These are phyloP conservation scores for Cupressus sempervirens DNA, from an alignment of 75 land plant genomes.

Conservation along the genomic window DNA sequence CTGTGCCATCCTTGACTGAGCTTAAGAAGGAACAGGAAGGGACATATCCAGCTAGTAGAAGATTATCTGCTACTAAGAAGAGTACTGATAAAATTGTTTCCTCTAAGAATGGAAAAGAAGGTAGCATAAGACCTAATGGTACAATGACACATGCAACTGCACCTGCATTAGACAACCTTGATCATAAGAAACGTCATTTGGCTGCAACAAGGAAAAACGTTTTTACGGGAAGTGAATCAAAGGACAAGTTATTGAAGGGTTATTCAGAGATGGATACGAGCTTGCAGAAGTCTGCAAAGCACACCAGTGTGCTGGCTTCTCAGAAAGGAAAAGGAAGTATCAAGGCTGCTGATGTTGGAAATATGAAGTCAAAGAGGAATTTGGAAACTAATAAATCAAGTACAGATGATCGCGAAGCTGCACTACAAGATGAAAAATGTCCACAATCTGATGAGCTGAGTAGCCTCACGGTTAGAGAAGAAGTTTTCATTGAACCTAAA, in stretches of 20 bases:
- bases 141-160: not conserved
- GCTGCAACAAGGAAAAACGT: slow-evolving; percentile 7
- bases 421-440: not conserved
- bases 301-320: not conserved
- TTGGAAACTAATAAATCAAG: not conserved
- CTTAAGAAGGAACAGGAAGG: slow-evolving; percentile 58
- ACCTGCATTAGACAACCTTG: slow-evolving; percentile 3
- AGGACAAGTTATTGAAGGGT: slow-evolving; percentile 11
- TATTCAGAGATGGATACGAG: slow-evolving; percentile 2
- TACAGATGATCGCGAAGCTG: not conserved
- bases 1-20: slow-evolving; percentile 72
- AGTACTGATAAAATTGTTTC: slow-evolving; percentile 18
- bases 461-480: not conserved
- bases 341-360: slow-evolving; percentile 6
- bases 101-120: slow-evolving; percentile 9
- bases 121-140: not conserved
- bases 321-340: slow-evolving; percentile 1
- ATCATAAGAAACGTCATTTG: not conserved
- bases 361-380: not conserved
- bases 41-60: slow-evolving; percentile 34
- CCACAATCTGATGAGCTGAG: not conserved
- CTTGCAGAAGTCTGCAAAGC: not conserved
- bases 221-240: not conserved
- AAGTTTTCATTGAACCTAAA: not conserved
- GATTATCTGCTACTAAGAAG: slow-evolving; percentile 56